These are phyloP conservation scores for Naganishia sp. DNA, from an alignment of 1,284 basidiomycete species.

Conservation along the genomic window DNA sequence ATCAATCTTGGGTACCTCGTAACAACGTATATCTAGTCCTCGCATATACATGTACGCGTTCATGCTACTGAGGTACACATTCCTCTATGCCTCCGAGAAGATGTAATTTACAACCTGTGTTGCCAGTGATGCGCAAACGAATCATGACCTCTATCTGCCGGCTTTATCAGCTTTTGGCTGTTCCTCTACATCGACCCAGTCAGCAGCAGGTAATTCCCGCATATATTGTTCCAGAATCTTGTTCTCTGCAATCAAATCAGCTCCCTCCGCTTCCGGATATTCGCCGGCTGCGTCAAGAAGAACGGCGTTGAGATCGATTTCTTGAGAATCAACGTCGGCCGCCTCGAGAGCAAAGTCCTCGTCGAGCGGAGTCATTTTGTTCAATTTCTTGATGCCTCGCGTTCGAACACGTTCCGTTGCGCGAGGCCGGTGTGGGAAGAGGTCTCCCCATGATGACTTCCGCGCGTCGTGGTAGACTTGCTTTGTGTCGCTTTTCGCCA, in stretches of 20 bases:
- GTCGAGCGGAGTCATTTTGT: constrained; percentile 34
- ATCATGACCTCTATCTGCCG: too few relatives aligned
- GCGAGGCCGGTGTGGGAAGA: constrained; percentile 85
- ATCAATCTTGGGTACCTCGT: constrained; percentile 6
- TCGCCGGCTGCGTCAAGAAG: background rate
- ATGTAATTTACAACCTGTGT: background rate
- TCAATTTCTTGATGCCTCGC: constrained; percentile 47
- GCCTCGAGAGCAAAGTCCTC: constrained; percentile 20
- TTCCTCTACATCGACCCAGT: constrained; percentile 6
- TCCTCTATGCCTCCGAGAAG: background rate
- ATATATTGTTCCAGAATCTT: constrained; percentile 10
- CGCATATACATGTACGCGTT: background rate
- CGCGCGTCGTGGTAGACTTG: constrained; percentile 94
- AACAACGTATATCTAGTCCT: constrained; percentile 1
- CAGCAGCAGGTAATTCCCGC: constrained; percentile 5
- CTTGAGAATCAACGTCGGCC: constrained; percentile 17
- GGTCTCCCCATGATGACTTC: constrained; percentile 89
- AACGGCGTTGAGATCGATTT: constrained; percentile 15
- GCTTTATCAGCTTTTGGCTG: too few relatives aligned
- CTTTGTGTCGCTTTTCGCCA: constrained; percentile 89
- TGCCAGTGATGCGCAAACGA: background rate
- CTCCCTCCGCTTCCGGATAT: background rate
- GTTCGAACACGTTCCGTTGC: constrained; percentile 66
- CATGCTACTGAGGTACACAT: background rate
- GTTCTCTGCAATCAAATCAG: background rate